Base-by-base conservation (phyloP, 1,139 yeast species). In the Hyphopichia buzzinii region DNA sequence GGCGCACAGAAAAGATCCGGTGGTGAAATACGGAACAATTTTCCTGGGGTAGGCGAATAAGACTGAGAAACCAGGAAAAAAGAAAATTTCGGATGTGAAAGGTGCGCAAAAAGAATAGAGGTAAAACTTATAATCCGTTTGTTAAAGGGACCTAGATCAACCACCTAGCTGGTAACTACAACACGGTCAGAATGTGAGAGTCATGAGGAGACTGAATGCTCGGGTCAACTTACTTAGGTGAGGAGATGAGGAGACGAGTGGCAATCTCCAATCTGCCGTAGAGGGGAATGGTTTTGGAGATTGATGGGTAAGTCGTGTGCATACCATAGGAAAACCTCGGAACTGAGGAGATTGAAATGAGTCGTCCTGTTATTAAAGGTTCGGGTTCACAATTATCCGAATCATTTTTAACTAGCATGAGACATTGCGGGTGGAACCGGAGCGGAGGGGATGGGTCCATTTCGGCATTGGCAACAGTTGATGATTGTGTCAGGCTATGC, bases 41-140 rank as follows among this genome's bases (percentile, higher is more conserved):
- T n/a, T 38, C 40, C 46, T 46, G 49, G 49, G 48, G 49, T 41
- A 39, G 14, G 26, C 22, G 11, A 11, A 30, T 11, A 11, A 6
- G 7, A 4, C 12, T 19, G 6, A 19, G 23, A 10, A 19, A 19
- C 6, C 6, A 19, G 23, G 10, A 19, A 19, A 19, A 19, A 19
- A 19, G 10, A 19, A n/a, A n/a, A n/a, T n/a, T n/a, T n/a, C n/a
- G n/a, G n/a, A n/a, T n/a, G n/a, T n/a, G n/a, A n/a, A n/a, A n/a
- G n/a, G n/a, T n/a, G n/a, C n/a, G n/a, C n/a, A n/a, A n/a, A n/a
- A n/a, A n/a, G n/a, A n/a, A n/a, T n/a, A n/a, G n/a, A n/a, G n/a
- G n/a, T n/a, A n/a, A n/a, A n/a, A n/a, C n/a, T n/a, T n/a, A n/a
- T n/a, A n/a, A n/a, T n/a, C n/a, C n/a, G n/a, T n/a, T n/a, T n/a